These are phyloP conservation scores for Microcyclospora tardicrescens DNA, from an alignment of 2,329 filamentous ascomycete genomes.

Conservation along the genomic window DNA sequence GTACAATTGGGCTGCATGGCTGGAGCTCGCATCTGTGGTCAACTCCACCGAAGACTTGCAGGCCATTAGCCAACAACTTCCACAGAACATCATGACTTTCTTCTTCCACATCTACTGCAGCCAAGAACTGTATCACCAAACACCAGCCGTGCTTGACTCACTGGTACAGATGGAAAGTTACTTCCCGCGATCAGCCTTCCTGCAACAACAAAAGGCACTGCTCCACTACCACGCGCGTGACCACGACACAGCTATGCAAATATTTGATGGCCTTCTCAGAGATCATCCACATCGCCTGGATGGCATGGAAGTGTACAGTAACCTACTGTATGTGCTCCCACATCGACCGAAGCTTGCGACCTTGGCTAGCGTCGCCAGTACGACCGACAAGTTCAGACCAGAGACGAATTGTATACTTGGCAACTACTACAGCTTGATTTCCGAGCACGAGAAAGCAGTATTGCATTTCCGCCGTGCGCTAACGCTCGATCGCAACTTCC, in stretches of 20 bases:
- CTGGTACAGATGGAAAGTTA: constrained; percentile 67
- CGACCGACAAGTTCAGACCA: constrained; percentile 87
- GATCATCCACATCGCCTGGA: constrained; percentile 63
- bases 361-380: constrained; percentile 77
- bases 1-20: constrained; percentile 96
- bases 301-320: constrained; percentile 88
- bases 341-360: constrained; percentile 82
- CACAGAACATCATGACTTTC: constrained; percentile 81
- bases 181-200: constrained; percentile 78
- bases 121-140: constrained; percentile 82
- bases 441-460: constrained; percentile 92
- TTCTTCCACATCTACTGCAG: constrained; percentile 89
- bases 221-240: constrained; percentile 83
- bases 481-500: constrained; percentile 76
- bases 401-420: constrained; percentile 95
- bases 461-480: constrained; percentile 93
- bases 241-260: constrained; percentile 42
- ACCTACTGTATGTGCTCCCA: constrained; percentile 90
- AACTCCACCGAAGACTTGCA: constrained; percentile 67
- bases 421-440: constrained; percentile 91
- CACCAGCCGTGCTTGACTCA: constrained; percentile 57
- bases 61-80: constrained; percentile 44
- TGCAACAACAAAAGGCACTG: constrained; percentile 79
- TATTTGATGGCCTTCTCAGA: constrained; percentile 44
- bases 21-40: constrained; percentile 74